Evolutionary conservation across 495 filamentous ascomycete genomes (phyloP).

Genomic region (Annulohypoxylon stygium): DNA sequence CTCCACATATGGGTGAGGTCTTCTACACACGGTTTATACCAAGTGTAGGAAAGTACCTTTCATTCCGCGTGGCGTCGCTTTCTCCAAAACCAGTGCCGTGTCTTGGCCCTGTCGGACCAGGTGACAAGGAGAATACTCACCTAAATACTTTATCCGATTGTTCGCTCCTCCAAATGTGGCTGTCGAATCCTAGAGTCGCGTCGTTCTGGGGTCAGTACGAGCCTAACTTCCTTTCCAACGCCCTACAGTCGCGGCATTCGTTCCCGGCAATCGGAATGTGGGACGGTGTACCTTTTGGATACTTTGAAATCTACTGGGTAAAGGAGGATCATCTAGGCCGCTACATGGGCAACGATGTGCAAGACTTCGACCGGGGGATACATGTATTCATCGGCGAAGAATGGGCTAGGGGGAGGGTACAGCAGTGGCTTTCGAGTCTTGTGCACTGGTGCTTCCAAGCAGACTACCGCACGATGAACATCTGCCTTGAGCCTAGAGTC

Average conservation of each 20-base stretch:
- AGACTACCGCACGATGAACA: conserved; percentile 83
- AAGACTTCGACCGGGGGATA: conserved; percentile 88
- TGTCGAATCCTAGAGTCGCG: conserved; percentile 86
- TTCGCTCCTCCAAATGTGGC: conserved; percentile 87
- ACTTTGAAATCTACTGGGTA: conserved; percentile 99
- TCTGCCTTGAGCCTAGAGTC: conserved; percentile 89
- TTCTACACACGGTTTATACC: conserved; percentile 92
- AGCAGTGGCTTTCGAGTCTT: conserved; percentile 82
- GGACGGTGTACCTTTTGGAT: conserved; percentile 96
- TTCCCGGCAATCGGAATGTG: conserved; percentile 95
- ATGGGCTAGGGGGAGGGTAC: conserved; percentile 86
- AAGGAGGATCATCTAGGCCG: conserved; percentile 87
- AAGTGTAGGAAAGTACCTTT: conserved; percentile 84
- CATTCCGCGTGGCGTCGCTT: conserved; percentile 82
- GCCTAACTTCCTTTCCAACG: conserved; percentile 73
- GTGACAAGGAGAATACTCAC: conserved; percentile 51
- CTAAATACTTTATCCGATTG: conserved; percentile 68
- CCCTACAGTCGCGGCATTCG: conserved; percentile 75
- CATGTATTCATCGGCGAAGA: conserved; percentile 94
- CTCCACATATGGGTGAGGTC: conserved; percentile 85
- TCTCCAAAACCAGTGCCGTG: conserved; percentile 66
- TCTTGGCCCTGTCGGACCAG: conserved; percentile 64
- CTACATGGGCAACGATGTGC: conserved; percentile 69
- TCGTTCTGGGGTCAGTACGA: conserved; percentile 83
- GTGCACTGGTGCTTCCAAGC: conserved; percentile 86